Evolutionary conservation across 164 flowering plant genomes (phyloP).

Genomic region (Chimonanthus praecox): DNA sequence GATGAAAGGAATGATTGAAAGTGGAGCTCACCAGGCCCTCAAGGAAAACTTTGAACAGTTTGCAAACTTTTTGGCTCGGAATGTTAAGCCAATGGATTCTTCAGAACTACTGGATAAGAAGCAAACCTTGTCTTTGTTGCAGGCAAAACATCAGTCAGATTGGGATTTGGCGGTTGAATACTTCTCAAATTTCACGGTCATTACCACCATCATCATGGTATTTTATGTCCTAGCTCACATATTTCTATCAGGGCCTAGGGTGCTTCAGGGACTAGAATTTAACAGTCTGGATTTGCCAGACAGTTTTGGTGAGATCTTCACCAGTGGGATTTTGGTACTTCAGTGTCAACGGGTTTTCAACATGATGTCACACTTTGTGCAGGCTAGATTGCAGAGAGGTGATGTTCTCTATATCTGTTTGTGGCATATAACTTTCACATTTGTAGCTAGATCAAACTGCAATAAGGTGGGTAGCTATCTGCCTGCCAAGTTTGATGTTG

Average conservation of each 20-base stretch:
- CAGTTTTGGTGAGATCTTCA: slow-evolving; percentile 65
- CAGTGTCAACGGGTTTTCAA: slow-evolving; percentile 45
- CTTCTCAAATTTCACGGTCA: slow-evolving; percentile 58
- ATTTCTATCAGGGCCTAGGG: slow-evolving; percentile 31
- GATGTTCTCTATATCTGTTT: background rate
- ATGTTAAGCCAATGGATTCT: slow-evolving; percentile 30
- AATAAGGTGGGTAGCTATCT: too few species aligned
- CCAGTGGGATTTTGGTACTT: slow-evolving; percentile 45
- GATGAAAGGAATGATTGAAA: slow-evolving; percentile 80
- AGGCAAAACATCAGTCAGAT: slow-evolving; percentile 50
- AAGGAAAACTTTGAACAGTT: slow-evolving; percentile 67
- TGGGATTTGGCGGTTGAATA: slow-evolving; percentile 48
- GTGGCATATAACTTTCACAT: background rate
- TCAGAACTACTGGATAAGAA: slow-evolving; percentile 36
- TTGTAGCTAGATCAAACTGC: background rate
- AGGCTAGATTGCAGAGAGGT: slow-evolving; percentile 68
- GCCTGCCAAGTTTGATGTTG: too few species aligned
- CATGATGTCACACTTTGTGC: slow-evolving; percentile 68
- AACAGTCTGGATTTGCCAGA: slow-evolving; percentile 77
- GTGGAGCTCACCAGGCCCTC: slow-evolving; percentile 63
- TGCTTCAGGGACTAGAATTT: slow-evolving; percentile 54
- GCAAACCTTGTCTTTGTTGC: slow-evolving; percentile 39
- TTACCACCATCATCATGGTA: slow-evolving; percentile 42
- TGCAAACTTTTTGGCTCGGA: slow-evolving; percentile 43
- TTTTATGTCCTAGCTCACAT: slow-evolving; percentile 64